A percentile compares a stretch with the other conserved stretches of the same genome.
Evolutionary conservation across 2,329 filamentous ascomycete genomes (phyloP).

Genomic region (Penicillium frequentans): DNA sequence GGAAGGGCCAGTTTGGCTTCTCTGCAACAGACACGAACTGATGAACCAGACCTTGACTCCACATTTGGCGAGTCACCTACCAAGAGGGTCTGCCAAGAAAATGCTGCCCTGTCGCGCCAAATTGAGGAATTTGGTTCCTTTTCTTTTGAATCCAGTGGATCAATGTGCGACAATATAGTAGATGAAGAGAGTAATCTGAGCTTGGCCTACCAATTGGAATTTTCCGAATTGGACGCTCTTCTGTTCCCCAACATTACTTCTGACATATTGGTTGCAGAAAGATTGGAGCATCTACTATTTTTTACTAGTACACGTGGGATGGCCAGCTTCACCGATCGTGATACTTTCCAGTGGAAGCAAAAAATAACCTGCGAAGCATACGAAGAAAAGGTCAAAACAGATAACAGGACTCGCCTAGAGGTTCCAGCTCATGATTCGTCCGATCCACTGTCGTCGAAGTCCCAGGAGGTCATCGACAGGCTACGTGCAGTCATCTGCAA

Average conservation of each 20-base stretch:
- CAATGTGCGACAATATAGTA: background rate
- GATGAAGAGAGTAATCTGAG: background rate
- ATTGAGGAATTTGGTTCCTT: background rate
- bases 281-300: constrained; percentile 22
- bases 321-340: constrained; percentile 20
- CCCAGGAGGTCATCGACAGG: constrained; percentile 10
- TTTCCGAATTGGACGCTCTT: constrained; percentile 17
- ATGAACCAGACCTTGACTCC: background rate
- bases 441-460: background rate
- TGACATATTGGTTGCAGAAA: constrained; percentile 16
- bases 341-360: constrained; percentile 18
- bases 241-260: constrained; percentile 9
- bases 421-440: background rate
- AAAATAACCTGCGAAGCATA: constrained; percentile 13
- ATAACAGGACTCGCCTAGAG: background rate
- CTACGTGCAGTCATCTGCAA: constrained; percentile 7
- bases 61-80: background rate
- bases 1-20: background rate
- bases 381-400: background rate
- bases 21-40: background rate
- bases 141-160: background rate
- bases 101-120: background rate
- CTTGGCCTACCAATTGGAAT: constrained; percentile 11
- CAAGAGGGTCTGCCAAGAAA: background rate
- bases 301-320: constrained; percentile 24